These are phyloP conservation scores for Melampsora americana DNA, from an alignment of 1,284 basidiomycete species.

Conservation along the genomic window DNA sequence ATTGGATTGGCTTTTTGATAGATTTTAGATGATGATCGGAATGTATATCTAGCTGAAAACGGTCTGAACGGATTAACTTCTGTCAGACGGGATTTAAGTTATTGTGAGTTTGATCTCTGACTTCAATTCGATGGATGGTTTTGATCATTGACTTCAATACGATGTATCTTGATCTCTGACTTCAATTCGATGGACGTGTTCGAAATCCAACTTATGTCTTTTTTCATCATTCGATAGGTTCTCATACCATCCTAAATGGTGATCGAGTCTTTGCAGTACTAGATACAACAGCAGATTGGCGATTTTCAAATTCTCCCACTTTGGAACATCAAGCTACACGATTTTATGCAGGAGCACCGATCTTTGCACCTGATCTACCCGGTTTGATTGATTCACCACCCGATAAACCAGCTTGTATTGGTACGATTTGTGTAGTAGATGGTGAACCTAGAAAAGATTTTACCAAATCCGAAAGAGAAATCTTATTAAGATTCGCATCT, in stretches of 20 bases:
- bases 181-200: no score
- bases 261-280: constrained; percentile 30
- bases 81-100: constrained; percentile 17
- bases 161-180: no score
- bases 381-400: constrained; percentile 37
- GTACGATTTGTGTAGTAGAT: constrained; percentile 51
- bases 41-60: constrained; percentile 49
- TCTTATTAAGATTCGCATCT: constrained; percentile 47
- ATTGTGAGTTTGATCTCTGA: constrained; percentile 21
- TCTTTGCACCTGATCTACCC: constrained; percentile 36
- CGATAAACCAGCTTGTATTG: constrained; percentile 43
- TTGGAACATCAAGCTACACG: constrained; percentile 18
- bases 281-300: constrained; percentile 40
- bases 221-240: constrained; percentile 7
- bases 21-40: constrained; percentile 49
- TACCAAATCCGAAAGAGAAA: constrained; percentile 47
- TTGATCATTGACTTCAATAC: no score
- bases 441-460: constrained; percentile 47
- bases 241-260: constrained; percentile 40
- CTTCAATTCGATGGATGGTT: no score
- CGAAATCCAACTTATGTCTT: no score
- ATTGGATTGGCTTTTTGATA: neutral
- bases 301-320: constrained; percentile 33
- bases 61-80: constrained; percentile 34
- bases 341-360: constrained; percentile 45